Conservation (phyloP, 148 eudicot species). For the Euryodendron excelsum region DNA sequence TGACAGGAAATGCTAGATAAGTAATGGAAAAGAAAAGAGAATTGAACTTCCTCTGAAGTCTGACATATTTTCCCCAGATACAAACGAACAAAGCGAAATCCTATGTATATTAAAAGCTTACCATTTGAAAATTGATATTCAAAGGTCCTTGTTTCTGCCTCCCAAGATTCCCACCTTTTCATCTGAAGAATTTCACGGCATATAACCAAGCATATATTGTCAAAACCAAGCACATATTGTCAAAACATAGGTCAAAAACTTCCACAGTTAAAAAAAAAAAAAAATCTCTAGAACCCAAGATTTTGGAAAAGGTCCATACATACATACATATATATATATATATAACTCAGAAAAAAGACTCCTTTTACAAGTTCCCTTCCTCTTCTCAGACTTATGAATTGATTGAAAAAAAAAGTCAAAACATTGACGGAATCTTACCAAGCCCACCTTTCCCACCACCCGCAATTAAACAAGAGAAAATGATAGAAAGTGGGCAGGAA, state of each 20-base stretch:
- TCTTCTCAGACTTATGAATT: neutral
- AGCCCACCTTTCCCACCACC: too few species aligned
- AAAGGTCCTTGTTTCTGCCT: constrained; percentile 44
- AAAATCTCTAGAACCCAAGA: neutral
- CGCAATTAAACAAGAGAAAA: too few species aligned
- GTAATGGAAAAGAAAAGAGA: too few species aligned
- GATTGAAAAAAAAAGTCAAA: neutral
- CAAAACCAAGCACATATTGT: too few species aligned
- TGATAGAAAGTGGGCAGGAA: neutral
- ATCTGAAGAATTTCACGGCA: constrained; percentile 23
- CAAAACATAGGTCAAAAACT: too few species aligned
- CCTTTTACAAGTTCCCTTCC: constrained; percentile 11
- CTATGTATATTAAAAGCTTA: constrained; percentile 13
- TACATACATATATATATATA: too few species aligned
- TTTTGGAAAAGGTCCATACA: neutral
- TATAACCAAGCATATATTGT: neutral
- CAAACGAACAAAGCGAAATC: too few species aligned
- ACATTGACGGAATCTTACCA: too few species aligned
- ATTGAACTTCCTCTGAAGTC: too few species aligned
- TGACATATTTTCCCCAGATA: too few species aligned
- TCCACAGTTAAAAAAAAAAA: too few species aligned
- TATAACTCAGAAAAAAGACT: neutral
- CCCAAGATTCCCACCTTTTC: constrained; percentile 49
- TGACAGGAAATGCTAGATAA: too few species aligned
- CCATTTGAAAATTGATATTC: constrained; percentile 45